Conservation (phyloP, 2,329 filamentous ascomycete genomes). For the Septoria petroselini region DNA sequence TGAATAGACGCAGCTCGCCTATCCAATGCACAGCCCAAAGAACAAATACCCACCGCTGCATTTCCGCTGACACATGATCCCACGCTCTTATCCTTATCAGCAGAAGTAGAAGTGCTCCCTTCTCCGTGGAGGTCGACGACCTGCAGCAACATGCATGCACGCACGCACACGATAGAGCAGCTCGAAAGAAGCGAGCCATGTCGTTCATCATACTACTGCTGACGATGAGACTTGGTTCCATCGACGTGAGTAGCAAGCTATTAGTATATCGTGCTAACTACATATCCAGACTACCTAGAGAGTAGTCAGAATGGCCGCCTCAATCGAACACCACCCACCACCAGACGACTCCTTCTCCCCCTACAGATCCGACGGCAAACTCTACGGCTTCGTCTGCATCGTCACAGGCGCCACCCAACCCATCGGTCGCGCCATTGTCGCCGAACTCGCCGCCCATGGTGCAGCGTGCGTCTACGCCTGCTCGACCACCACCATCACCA, state of each 20-base stretch:
- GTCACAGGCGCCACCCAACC: slow-evolving; percentile 62
- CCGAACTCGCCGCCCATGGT: slow-evolving; percentile 61
- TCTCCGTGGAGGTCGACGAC: slow-evolving; percentile 9
- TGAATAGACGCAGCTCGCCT: too few species aligned
- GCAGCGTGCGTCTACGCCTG: slow-evolving; percentile 63
- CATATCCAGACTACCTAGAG: not conserved
- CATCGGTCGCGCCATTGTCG: slow-evolving; percentile 58
- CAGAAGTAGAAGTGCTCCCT: slow-evolving; percentile 2
- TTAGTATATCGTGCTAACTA: too few species aligned
- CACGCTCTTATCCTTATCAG: slow-evolving; percentile 10
- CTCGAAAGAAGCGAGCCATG: too few species aligned
- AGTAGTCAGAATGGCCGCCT: slow-evolving; percentile 15
- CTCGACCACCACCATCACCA: too few species aligned
- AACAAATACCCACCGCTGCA: not conserved
- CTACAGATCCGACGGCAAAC: slow-evolving; percentile 57
- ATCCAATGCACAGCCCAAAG: not conserved
- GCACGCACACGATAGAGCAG: slow-evolving; percentile 4
- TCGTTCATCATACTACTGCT: not conserved
- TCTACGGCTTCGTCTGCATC: slow-evolving; percentile 64
- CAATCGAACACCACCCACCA: slow-evolving; percentile 21
- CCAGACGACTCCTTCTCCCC: slow-evolving; percentile 52
- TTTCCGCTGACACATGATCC: slow-evolving; percentile 6
- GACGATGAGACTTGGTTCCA: not conserved
- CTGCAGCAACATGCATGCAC: not conserved
- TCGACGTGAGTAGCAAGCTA: not conserved